These are phyloP conservation scores for Boeremia lycopersici DNA, from an alignment of 2,329 filamentous ascomycete genomes.

Conservation along the genomic window DNA sequence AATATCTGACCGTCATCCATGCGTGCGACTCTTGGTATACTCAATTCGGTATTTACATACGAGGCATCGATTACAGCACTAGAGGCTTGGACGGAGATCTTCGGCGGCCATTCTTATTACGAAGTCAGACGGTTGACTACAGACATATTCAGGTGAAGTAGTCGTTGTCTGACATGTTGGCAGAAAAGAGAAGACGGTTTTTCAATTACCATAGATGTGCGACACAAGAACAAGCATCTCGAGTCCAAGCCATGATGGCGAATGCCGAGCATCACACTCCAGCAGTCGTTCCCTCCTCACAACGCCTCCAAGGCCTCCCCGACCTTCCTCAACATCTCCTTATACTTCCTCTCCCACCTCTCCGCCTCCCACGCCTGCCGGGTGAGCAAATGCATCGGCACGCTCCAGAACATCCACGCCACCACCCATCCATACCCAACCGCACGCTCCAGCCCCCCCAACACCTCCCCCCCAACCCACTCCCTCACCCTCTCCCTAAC, in stretches of 20 bases:
- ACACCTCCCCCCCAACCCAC: not conserved
- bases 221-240: no score
- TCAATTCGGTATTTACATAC: conserved; percentile 16
- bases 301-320: not conserved
- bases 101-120: not conserved
- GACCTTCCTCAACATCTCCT: not conserved
- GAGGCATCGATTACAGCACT: conserved; percentile 26
- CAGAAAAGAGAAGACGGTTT: no score
- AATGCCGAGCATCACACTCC: no score
- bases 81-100: conserved; percentile 28
- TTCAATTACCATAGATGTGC: no score
- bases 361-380: conserved; percentile 20
- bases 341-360: conserved; percentile 1
- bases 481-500: not conserved
- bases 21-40: conserved; percentile 25
- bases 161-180: no score
- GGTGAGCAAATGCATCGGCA: conserved; percentile 19
- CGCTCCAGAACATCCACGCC: conserved; percentile 27
- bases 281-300: not conserved
- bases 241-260: no score
- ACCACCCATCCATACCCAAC: conserved; percentile 25
- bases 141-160: no score
- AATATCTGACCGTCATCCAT: conserved; percentile 6
- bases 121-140: no score
- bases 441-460: conserved; percentile 12